Base-by-base conservation (phyloP, 148 eudicot genomes). In the Amaranthus cruentus region DNA sequence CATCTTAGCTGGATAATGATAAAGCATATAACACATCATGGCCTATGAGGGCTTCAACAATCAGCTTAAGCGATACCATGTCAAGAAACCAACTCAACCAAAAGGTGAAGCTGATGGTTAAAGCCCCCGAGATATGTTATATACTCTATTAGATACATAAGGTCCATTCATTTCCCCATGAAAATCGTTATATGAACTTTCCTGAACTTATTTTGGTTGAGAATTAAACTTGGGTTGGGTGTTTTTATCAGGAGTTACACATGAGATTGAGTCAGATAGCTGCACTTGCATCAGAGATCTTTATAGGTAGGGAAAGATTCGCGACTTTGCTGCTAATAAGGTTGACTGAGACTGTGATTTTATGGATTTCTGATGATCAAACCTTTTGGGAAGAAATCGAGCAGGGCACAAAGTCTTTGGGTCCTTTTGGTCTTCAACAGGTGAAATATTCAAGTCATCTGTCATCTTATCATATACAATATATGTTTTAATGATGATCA, bases 361-460 rank as follows among this genome's bases (percentile, higher is more conserved):
- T 92, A 59, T 96, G 96, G 91, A 85, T 96, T 52, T 92, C 99
- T 46, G 96, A 96, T 72, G 97, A 92, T 68, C 92, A 92, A 73
- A 80, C 62, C 74, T 96, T 96, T 46, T 96, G 99, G 99, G 92
- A 84, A 67, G 97, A 87, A 70, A 87, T 96, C 47, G 99, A 96
- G 79, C 80, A 72, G 47, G 96, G 90, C 47, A 76, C 81, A 55
- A 92, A 78, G 73, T 84, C 91, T 52, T 71, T 96, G 42, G 96
- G 97, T 38, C 94, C 94, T 50, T 76, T 85, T 53, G 97, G 99
- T 70, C 96, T 96, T 82, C 99, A 89, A 75, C 99, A 96, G 95
- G 99, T 95, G 66, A 48, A 18, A 56, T 47, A 11, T 10, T 65
- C 65, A 38, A 49, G 56, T 55, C 13, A 0, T 43, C 51, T 47